Percentiles rank a stretch among this genome's conserved stretches.
Evolutionary conservation across 495 filamentous ascomycete species (phyloP).

Genomic region (Trichocladium uniseriatum): DNA sequence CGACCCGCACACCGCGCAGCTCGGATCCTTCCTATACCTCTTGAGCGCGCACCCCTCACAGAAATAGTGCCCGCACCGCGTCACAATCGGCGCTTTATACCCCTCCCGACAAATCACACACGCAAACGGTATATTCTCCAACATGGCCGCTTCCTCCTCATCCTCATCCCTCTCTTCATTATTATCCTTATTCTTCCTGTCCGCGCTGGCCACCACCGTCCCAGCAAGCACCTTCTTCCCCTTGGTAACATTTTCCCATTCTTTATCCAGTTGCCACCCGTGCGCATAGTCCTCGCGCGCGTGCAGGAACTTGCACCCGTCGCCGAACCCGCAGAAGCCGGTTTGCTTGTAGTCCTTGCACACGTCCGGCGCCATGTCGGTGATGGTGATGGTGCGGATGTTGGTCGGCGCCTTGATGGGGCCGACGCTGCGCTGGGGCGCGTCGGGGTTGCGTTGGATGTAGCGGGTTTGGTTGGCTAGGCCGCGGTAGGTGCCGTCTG

Average conservation of each 20-base stretch:
- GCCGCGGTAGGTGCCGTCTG: constrained; percentile 69
- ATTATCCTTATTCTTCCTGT: constrained; percentile 28
- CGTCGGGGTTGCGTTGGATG: constrained; percentile 76
- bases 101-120: constrained; percentile 81
- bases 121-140: constrained; percentile 89
- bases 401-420: constrained; percentile 86
- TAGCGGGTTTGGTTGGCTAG: constrained; percentile 61
- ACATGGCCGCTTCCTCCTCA: constrained; percentile 62
- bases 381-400: constrained; percentile 81
- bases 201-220: constrained; percentile 53
- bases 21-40: constrained; percentile 66
- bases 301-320: constrained; percentile 78
- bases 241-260: constrained; percentile 82
- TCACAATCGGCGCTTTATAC: constrained; percentile 77
- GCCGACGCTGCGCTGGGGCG: constrained; percentile 60
- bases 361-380: constrained; percentile 86
- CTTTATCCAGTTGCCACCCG: constrained; percentile 89
- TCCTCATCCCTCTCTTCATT: constrained; percentile 45
- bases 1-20: constrained; percentile 75
- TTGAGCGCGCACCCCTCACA: constrained; percentile 82
- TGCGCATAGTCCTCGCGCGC: constrained; percentile 79
- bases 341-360: constrained; percentile 62
- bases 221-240: constrained; percentile 59
- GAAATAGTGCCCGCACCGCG: constrained; percentile 92
- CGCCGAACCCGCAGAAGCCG: constrained; percentile 23